Evolutionary conservation across 345 rosid species (phyloP).

Genomic region (Cardamine occulta): DNA sequence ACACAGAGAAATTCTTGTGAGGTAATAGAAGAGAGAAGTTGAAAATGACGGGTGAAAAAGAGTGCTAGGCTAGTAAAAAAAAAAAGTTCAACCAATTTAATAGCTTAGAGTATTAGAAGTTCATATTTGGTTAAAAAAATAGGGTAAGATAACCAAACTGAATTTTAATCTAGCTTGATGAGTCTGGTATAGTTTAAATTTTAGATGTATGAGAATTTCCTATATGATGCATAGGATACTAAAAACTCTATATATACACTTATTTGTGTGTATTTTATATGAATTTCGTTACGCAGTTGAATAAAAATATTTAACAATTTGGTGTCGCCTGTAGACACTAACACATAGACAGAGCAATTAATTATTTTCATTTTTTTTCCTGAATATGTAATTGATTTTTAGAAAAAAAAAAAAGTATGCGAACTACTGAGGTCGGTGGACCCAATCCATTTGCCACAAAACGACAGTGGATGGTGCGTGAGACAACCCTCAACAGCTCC

Average conservation of each 20-base stretch:
- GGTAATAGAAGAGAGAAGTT: constrained; percentile 37
- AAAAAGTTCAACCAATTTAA: not conserved
- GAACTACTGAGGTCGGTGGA: constrained; percentile 72
- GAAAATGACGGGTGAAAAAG: constrained; percentile 44
- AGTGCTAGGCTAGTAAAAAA: constrained; percentile 24
- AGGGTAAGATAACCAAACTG: constrained; percentile 11
- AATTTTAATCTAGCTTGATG: constrained; percentile 9
- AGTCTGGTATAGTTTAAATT: constrained; percentile 6
- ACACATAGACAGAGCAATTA: constrained; percentile 49
- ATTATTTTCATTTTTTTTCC: not conserved
- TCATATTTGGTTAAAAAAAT: not conserved
- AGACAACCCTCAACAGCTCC: constrained; percentile 64
- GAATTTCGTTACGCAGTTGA: constrained; percentile 8
- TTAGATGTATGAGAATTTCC: not conserved
- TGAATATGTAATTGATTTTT: constrained; percentile 22
- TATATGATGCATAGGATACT: constrained; percentile 32
- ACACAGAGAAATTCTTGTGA: constrained; percentile 35
- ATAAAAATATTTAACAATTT: constrained; percentile 34
- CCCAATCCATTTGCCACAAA: constrained; percentile 70
- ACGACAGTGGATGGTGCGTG: constrained; percentile 70
- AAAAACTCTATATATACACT: not conserved
- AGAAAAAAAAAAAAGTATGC: constrained; percentile 40
- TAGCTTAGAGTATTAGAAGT: constrained; percentile 23
- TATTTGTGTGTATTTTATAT: not conserved
- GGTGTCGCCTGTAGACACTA: constrained; percentile 56